A percentile compares a stretch with the other conserved stretches of the same genome.
Conservation (phyloP, 2,329 filamentous ascomycete genomes). For the Exserohilum rostratum region DNA sequence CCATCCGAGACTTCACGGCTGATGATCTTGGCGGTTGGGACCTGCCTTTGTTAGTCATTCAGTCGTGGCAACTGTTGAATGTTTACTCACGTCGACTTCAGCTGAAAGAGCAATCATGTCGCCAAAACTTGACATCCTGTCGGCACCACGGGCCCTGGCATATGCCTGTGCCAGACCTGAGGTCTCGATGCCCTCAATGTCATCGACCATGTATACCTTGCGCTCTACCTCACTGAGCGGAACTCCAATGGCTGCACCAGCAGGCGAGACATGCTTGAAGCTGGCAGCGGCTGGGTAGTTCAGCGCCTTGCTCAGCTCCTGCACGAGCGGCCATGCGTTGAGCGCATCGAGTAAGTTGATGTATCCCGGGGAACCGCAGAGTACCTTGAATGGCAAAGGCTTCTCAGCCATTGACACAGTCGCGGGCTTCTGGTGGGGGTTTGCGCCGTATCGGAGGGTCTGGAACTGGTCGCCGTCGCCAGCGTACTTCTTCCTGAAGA, state of each 20-base stretch:
- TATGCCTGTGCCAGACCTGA: constrained; percentile 93
- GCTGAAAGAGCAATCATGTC: constrained; percentile 95
- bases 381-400: constrained; percentile 90
- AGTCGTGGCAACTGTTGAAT: neutral
- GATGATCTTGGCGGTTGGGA: constrained; percentile 95
- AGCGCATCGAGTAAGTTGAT: constrained; percentile 96
- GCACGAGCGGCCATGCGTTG: constrained; percentile 96
- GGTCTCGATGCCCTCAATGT: constrained; percentile 85
- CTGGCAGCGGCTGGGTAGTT: constrained; percentile 89
- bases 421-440: constrained; percentile 98
- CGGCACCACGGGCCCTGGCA: constrained; percentile 90
- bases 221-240: constrained; percentile 85
- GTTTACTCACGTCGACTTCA: constrained; percentile 70
- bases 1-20: constrained; percentile 97
- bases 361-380: constrained; percentile 88
- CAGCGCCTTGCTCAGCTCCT: constrained; percentile 90
- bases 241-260: constrained; percentile 91
- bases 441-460: constrained; percentile 89
- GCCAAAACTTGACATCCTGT: constrained; percentile 98
- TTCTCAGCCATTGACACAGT: constrained; percentile 77
- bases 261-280: constrained; percentile 97
- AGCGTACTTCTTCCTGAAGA: constrained; percentile 97
- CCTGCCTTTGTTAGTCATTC: constrained; percentile 10
- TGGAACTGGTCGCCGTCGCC: constrained; percentile 82
- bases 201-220: constrained; percentile 98